Conservation (phyloP, 2,329 filamentous ascomycete species). For the Shiraia bambusicola region DNA sequence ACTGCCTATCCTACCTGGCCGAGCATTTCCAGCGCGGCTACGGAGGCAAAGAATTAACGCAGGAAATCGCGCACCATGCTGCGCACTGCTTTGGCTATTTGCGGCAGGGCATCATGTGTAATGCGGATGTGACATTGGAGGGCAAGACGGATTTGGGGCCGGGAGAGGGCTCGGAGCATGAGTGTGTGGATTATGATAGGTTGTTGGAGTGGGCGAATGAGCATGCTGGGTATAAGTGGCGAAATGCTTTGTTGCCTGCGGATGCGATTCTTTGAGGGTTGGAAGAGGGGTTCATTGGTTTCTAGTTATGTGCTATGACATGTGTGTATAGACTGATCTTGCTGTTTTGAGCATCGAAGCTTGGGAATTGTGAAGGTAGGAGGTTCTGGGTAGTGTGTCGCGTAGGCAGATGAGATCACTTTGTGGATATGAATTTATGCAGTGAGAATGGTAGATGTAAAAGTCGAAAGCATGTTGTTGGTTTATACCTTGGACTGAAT, state of each 20-base stretch:
- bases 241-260: slow-evolving; percentile 19
- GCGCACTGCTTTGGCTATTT: slow-evolving; percentile 30
- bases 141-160: slow-evolving; percentile 22
- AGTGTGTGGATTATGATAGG: slow-evolving; percentile 26
- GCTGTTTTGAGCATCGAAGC: no score
- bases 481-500: no score
- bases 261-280: not conserved
- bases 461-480: no score
- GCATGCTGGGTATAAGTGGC: slow-evolving; percentile 15
- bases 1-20: slow-evolving; percentile 28
- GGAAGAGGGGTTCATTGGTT: not conserved
- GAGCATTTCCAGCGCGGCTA: slow-evolving; percentile 26
- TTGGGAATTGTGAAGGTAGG: no score
- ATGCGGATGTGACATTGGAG: slow-evolving; percentile 26
- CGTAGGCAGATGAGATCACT: no score
- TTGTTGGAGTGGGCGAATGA: slow-evolving; percentile 26
- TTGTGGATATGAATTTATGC: no score
- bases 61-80: slow-evolving; percentile 23
- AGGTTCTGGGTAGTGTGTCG: no score
- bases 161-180: slow-evolving; percentile 24
- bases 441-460: no score
- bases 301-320: no score
- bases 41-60: slow-evolving; percentile 13
- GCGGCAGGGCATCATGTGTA: slow-evolving; percentile 24
- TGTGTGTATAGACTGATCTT: no score